Percentiles rank a stretch among this genome's conserved stretches.
phyloP scores from a whole-genome alignment of 2,329 filamentous ascomycete species.

The Neonectria punicea region DNA sequence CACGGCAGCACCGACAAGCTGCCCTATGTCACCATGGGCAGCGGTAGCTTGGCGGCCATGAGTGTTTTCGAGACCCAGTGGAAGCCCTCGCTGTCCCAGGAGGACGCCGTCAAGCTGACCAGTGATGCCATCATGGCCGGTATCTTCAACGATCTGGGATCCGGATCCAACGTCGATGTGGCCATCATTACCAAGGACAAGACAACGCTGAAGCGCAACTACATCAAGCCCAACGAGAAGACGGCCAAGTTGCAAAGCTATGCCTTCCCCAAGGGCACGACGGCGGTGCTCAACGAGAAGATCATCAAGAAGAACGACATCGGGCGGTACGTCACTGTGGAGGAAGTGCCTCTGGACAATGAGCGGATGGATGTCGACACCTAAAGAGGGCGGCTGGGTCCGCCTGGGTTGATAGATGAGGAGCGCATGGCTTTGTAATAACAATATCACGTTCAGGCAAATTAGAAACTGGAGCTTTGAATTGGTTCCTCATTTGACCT shows the following conservation, averaged over 20 bases:
- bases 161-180: conserved; percentile 96
- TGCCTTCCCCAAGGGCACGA: conserved; percentile 90
- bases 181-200: conserved; percentile 95
- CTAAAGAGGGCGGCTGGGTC: conserved; percentile 45
- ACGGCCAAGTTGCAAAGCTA: conserved; percentile 94
- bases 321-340: conserved; percentile 91
- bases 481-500: conserved; percentile 22
- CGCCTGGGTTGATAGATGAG: conserved; percentile 24
- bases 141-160: conserved; percentile 99
- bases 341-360: conserved; percentile 79
- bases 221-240: conserved; percentile 91
- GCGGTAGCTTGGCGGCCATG: conserved; percentile 95
- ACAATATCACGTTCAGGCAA: conserved; percentile 32
- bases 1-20: conserved; percentile 99
- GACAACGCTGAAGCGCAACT: conserved; percentile 92
- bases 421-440: conserved; percentile 41
- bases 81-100: conserved; percentile 80
- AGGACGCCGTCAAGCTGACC: conserved; percentile 85
- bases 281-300: conserved; percentile 94
- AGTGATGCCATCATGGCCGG: conserved; percentile 91
- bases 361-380: conserved; percentile 77
- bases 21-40: conserved; percentile 99
- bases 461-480: conserved; percentile 33
- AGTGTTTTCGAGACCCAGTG: conserved; percentile 97
- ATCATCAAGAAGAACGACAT: conserved; percentile 94